These are phyloP conservation scores for Asclepias syriaca DNA, from an alignment of 257 asterid species.

Conservation along the genomic window DNA sequence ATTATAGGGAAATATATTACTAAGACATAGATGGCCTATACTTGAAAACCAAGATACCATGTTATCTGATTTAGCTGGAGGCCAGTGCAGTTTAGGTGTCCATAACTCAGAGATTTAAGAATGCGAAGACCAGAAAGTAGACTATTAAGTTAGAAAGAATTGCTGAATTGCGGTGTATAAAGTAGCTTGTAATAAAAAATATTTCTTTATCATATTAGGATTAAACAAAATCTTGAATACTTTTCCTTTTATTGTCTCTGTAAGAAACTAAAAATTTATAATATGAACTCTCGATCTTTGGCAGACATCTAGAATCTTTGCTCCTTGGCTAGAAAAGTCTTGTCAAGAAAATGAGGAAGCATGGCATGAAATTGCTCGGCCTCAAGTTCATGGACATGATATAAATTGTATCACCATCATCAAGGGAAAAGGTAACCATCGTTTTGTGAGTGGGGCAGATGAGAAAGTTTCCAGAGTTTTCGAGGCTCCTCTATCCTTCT, in stretches of 20 bases:
- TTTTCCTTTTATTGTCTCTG: neutral
- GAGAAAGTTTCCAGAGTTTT: conserved; percentile 96
- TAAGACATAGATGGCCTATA: neutral
- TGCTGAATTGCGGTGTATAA: neutral
- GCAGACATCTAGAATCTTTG: conserved; percentile 82
- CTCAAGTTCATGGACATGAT: conserved; percentile 99
- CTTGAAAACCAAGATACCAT: neutral
- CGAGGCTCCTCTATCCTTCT: conserved; percentile 89
- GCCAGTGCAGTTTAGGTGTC: neutral
- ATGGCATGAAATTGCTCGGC: conserved; percentile 98
- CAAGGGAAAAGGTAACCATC: conserved; percentile 82
- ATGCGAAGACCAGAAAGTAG: neutral
- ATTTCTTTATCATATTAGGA: neutral
- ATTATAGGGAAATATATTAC: neutral
- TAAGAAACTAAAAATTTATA: conserved; percentile 6
- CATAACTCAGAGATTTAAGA: neutral
- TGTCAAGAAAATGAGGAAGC: conserved; percentile 40
- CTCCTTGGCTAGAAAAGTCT: conserved; percentile 57
- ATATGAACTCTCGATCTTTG: conserved; percentile 21
- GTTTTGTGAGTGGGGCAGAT: conserved; percentile 87
- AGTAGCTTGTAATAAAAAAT: neutral
- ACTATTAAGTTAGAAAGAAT: neutral
- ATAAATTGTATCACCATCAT: conserved; percentile 74
- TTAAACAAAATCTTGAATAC: conserved; percentile 7
- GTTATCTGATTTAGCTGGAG: neutral